phyloP scores from a whole-genome alignment of 805 yeast genomes.

The Candida berthetii region DNA sequence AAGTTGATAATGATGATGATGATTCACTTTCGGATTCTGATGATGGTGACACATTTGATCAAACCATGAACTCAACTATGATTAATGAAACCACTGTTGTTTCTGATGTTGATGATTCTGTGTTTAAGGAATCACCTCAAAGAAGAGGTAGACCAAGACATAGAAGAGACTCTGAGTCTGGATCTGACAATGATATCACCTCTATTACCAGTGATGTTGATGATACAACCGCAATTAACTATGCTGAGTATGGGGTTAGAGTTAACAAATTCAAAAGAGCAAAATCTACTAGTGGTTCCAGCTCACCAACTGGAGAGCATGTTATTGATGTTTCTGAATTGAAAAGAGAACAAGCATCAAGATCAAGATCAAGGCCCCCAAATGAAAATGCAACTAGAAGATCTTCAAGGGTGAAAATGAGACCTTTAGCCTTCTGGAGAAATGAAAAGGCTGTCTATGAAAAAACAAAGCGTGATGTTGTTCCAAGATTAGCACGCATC shows the following conservation, averaged over 20 bases:
- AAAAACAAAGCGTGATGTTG: conserved; percentile 28
- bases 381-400: conserved; percentile 39
- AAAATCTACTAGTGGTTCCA: conserved; percentile 2
- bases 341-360: conserved; percentile 11
- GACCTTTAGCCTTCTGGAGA: conserved; percentile 81
- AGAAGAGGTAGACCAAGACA: background rate
- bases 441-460: conserved; percentile 69
- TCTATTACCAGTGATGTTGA: background rate
- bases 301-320: conserved; percentile 2
- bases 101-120: background rate
- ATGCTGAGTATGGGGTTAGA: background rate
- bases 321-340: conserved; percentile 13
- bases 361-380: conserved; percentile 1
- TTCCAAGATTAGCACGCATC: conserved; percentile 54
- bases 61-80: background rate
- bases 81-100: background rate
- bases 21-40: background rate
- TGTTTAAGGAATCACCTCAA: background rate
- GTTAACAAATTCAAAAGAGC: conserved; percentile 3
- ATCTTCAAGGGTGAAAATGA: conserved; percentile 58
- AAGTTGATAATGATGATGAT: background rate
- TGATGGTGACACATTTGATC: background rate
- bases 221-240: no score
- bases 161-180: background rate
- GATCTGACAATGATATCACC: background rate